Percentiles rank a stretch among this genome's conserved stretches.
These are phyloP conservation scores for Microcyclosporella mali DNA, from an alignment of 2,329 filamentous ascomycete species.

Conservation along the genomic window DNA sequence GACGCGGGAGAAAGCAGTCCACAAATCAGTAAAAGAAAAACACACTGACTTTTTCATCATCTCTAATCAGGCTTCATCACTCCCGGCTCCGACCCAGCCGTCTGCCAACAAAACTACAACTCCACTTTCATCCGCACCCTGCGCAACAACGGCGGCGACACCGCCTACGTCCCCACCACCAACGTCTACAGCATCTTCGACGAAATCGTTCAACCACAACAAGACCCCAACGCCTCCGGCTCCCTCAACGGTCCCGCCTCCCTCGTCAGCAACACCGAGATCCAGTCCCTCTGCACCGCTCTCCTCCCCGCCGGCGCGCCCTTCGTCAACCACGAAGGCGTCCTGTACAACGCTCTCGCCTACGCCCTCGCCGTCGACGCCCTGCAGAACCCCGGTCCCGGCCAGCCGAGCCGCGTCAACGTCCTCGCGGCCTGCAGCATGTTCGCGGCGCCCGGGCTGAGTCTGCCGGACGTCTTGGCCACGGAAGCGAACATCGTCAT, in stretches of 20 bases:
- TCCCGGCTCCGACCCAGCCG: conserved; percentile 32
- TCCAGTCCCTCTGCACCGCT: conserved; percentile 40
- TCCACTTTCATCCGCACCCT: conserved; percentile 41
- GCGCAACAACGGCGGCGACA: conserved; percentile 42
- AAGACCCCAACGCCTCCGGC: conserved; percentile 43
- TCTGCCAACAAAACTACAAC: conserved; percentile 45
- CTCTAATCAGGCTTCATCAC: conserved; percentile 14
- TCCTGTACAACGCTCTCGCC: conserved; percentile 44
- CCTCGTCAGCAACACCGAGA: conserved; percentile 46
- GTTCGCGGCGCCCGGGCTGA: conserved; percentile 34
- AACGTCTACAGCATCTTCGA: conserved; percentile 47
- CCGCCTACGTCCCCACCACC: conserved; percentile 51
- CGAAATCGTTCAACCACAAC: conserved; percentile 48
- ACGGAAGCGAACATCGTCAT: conserved; percentile 38
- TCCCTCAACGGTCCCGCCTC: conserved; percentile 36
- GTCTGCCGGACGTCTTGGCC: conserved; percentile 38
- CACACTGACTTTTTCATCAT: too few relatives aligned
- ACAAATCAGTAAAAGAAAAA: too few relatives aligned
- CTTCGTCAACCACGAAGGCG: conserved; percentile 44
- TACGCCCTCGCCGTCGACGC: conserved; percentile 43
- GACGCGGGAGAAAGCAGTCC: too few relatives aligned
- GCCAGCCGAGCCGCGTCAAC: conserved; percentile 34
- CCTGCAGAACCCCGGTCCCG: conserved; percentile 42
- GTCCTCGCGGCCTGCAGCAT: conserved; percentile 34
- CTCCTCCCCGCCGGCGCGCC: conserved; percentile 33